phyloP scores from a whole-genome alignment of 2,329 filamentous ascomycete species.

The Akanthomyces muscarius region DNA sequence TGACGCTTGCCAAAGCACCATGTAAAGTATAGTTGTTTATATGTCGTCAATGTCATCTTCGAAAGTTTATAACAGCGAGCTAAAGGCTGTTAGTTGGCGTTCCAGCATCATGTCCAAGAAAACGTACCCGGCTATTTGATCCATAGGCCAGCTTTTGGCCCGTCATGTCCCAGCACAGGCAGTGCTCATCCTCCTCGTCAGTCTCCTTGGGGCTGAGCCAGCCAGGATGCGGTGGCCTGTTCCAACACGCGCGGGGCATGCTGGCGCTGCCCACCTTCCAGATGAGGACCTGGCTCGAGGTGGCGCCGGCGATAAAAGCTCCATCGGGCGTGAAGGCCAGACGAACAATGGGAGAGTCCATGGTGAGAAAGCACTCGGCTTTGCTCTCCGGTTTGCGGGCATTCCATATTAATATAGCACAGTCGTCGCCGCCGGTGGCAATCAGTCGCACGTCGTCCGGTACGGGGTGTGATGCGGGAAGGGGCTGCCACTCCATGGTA shows the following conservation, averaged over 20 bases:
- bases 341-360: constrained; percentile 54
- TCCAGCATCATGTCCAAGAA: background rate
- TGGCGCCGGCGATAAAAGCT: constrained; percentile 59
- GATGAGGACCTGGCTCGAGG: constrained; percentile 54
- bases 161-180: constrained; percentile 58
- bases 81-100: constrained; percentile 20
- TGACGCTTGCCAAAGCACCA: background rate
- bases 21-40: background rate
- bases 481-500: constrained; percentile 57
- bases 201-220: constrained; percentile 56
- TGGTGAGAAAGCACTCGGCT: constrained; percentile 56
- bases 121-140: constrained; percentile 57
- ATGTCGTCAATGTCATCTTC: constrained; percentile 30
- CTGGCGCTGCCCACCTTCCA: constrained; percentile 60
- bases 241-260: constrained; percentile 59
- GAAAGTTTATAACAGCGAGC: constrained; percentile 51
- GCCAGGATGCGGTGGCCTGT: constrained; percentile 48
- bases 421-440: constrained; percentile 60
- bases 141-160: constrained; percentile 62
- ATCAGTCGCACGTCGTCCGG: constrained; percentile 52
- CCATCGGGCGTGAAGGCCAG: constrained; percentile 62
- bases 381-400: constrained; percentile 51
- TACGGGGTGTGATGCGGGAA: constrained; percentile 33
- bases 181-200: constrained; percentile 59
- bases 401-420: constrained; percentile 61